A percentile compares a stretch with the other conserved stretches of the same genome.
These are phyloP conservation scores for Tagetes erecta DNA, from an alignment of 129 eudicot genomes.

Conservation along the genomic window DNA sequence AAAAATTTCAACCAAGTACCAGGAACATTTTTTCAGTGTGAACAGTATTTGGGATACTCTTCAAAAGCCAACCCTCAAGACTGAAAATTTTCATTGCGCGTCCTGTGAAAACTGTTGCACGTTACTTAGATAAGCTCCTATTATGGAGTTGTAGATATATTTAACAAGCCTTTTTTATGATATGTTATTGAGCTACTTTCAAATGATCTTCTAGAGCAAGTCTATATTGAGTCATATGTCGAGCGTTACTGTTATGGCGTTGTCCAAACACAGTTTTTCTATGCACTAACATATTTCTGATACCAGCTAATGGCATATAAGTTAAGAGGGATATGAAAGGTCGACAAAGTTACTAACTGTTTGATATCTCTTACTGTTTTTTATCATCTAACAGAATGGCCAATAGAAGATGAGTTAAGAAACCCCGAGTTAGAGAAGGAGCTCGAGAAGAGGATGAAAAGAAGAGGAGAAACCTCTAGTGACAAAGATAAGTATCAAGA, in stretches of 20 bases:
- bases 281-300: neutral
- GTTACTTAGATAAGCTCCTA: neutral
- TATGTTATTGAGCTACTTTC: neutral
- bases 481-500: slow-evolving; percentile 52
- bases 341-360: neutral
- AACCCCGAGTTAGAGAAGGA: slow-evolving; percentile 80
- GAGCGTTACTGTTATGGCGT: neutral
- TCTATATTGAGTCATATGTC: neutral
- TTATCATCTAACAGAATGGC: slow-evolving; percentile 44
- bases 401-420: slow-evolving; percentile 56
- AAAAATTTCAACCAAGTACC: slow-evolving; percentile 1
- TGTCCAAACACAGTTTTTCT: neutral
- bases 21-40: neutral
- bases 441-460: slow-evolving; percentile 61
- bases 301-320: neutral
- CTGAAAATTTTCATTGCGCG: neutral
- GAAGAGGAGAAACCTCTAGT: slow-evolving; percentile 66
- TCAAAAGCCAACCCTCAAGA: neutral
- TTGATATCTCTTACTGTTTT: slow-evolving; percentile 7
- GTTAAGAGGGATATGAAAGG: neutral
- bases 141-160: slow-evolving; percentile 15
- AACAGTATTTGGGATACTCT: neutral
- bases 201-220: neutral
- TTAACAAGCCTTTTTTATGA: neutral
- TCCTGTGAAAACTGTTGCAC: slow-evolving; percentile 2